These are phyloP conservation scores for Sclerotinia sclerotiorum DNA, from an alignment of 2,329 filamentous ascomycete genomes.

Conservation along the genomic window DNA sequence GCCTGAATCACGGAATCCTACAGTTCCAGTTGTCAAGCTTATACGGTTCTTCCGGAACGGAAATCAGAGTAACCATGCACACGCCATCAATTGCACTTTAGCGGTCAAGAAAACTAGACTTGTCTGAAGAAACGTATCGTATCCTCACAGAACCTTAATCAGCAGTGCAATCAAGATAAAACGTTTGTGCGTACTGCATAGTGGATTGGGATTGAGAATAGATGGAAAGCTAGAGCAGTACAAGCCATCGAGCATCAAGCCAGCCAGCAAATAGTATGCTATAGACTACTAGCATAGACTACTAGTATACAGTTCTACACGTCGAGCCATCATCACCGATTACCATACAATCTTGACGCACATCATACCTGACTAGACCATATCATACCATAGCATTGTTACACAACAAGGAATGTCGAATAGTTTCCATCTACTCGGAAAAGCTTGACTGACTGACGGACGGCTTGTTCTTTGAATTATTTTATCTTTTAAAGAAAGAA, in stretches of 20 bases:
- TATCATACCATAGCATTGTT: not conserved
- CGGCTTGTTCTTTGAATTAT: not conserved
- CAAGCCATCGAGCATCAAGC: not conserved
- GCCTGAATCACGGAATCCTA: not conserved
- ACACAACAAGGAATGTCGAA: not conserved
- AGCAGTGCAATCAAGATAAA: not conserved
- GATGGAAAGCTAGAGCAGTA: not conserved
- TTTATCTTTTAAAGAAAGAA: not conserved
- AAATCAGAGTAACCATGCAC: not conserved
- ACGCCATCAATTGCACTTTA: conserved; percentile 19
- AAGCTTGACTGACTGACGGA: too few species aligned
- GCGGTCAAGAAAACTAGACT: conserved; percentile 24
- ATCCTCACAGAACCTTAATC: not conserved
- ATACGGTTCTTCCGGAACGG: not conserved
- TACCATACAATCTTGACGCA: not conserved
- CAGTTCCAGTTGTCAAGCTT: not conserved
- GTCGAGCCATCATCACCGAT: conserved; percentile 16
- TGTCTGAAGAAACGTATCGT: not conserved
- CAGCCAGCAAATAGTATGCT: not conserved
- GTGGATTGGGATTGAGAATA: not conserved
- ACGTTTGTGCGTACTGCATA: conserved; percentile 11
- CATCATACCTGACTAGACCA: not conserved
- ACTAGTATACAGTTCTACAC: not conserved
- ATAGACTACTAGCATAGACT: not conserved
- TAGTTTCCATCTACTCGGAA: not conserved